Evolutionary conservation across 352 stramenopile genomes (phyloP).

Genomic region (Phytophthora vignae): DNA sequence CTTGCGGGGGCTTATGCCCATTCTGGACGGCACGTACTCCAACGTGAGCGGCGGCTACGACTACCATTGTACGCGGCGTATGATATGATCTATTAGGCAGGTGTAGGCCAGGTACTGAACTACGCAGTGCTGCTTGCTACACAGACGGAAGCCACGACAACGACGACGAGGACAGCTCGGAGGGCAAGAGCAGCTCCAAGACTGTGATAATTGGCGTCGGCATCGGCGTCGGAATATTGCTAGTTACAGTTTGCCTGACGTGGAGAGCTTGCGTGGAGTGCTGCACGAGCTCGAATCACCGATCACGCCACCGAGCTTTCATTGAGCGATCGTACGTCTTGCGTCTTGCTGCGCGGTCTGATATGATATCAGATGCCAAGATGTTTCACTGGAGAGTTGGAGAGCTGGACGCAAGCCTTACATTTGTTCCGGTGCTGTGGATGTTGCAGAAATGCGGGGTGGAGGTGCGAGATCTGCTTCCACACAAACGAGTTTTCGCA

Average conservation of each 20-base stretch:
- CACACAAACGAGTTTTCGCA: slow-evolving; percentile 65
- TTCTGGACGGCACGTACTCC: slow-evolving; percentile 26
- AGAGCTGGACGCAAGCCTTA: not conserved
- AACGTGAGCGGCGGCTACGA: slow-evolving; percentile 24
- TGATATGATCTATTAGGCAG: not conserved
- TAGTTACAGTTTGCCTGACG: slow-evolving; percentile 52
- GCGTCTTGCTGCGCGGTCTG: not conserved
- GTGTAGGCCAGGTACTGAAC: slow-evolving; percentile 6
- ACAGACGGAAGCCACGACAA: slow-evolving; percentile 28
- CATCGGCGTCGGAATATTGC: slow-evolving; percentile 41
- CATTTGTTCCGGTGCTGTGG: slow-evolving; percentile 30
- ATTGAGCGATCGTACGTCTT: slow-evolving; percentile 49
- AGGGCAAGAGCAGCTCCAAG: slow-evolving; percentile 24
- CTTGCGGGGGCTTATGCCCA: slow-evolving; percentile 31
- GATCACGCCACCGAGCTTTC: slow-evolving; percentile 55
- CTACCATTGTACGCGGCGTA: slow-evolving; percentile 21
- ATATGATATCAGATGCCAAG: slow-evolving; percentile 10
- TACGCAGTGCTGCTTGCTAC: not conserved
- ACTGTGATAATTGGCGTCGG: slow-evolving; percentile 44
- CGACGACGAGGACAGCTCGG: slow-evolving; percentile 22
- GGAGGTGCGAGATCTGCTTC: slow-evolving; percentile 63
- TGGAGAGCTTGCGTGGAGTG: slow-evolving; percentile 65
- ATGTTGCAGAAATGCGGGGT: slow-evolving; percentile 47
- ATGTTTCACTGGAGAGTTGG: not conserved
- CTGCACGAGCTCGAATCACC: slow-evolving; percentile 46